A percentile compares a stretch with the other conserved stretches of the same genome.
Evolutionary conservation across 2,329 filamentous ascomycete genomes (phyloP).

Genomic region (Daldinia sp.): DNA sequence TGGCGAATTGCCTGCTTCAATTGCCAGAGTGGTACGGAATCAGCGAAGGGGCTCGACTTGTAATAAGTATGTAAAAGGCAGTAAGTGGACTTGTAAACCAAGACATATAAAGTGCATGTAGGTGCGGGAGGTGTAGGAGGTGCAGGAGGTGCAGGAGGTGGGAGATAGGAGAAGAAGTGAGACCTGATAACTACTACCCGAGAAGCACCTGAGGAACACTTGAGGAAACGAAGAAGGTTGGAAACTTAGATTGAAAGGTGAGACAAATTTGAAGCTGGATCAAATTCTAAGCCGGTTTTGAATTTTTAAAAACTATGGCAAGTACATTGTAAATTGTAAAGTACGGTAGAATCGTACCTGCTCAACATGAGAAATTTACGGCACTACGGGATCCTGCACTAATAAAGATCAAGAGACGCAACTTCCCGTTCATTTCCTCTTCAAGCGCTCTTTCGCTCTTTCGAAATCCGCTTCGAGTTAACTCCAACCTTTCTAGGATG

Average conservation of each 20-base stretch:
- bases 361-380: slow-evolving; percentile 30
- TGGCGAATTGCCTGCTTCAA: slow-evolving; percentile 4
- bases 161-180: slow-evolving; percentile 12
- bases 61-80: slow-evolving; percentile 24
- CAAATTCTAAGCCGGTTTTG: slow-evolving; percentile 34
- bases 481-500: background rate
- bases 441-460: slow-evolving; percentile 1
- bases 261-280: slow-evolving; percentile 42
- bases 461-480: background rate
- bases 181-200: slow-evolving; percentile 2
- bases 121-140: no score
- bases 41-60: background rate
- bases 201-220: slow-evolving; percentile 4
- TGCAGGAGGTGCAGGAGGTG: no score
- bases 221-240: slow-evolving; percentile 13
- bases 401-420: slow-evolving; percentile 34
- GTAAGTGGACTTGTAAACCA: background rate
- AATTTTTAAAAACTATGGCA: slow-evolving; percentile 10
- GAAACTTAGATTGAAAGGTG: slow-evolving; percentile 38
- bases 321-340: background rate
- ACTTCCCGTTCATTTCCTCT: slow-evolving; percentile 32
- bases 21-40: slow-evolving; percentile 7
- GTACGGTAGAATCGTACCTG: no score
- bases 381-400: slow-evolving; percentile 40
- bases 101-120: slow-evolving; percentile 7